Evolutionary conservation across 768 basidiomycete species (phyloP), one percentile per base, ranked within the genome.

Genomic region (Suillus clintonianus): DNA sequence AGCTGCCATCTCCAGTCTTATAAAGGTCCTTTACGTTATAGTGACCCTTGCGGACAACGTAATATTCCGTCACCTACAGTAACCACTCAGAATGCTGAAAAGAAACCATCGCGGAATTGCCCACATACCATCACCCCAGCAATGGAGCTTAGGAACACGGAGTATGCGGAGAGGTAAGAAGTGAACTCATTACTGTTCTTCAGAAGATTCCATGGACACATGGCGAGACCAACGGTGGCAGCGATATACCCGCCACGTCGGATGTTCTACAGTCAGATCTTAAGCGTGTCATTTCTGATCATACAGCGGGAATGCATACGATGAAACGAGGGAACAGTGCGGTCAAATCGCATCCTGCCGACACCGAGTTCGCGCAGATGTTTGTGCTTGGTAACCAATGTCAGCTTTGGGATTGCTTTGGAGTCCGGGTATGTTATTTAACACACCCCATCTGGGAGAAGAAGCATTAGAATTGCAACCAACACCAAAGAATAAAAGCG

Each of bases 181-280:
- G 90, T 89, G 76, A 94, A 94, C 64, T 79, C 83, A 71, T 88
- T 92, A 74, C 87, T 89, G 65, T 80, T 85, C 73, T 88, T 86
- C 67, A 91, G 81, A 43, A 92, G 71, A 68, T 90, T 89, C 91
- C 91, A 92, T 2, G 90, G 91, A 42, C 87, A 83, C 80, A 92
- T 92, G 75, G 81, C 85, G 39, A 93, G 71, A 10, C 92, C 92
- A 47, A 92, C 87, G 56, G 89, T 81, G 8, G 91, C 91, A n/a
- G 89, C 90, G 56, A 94, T 77, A 76, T 90, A 95, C 17, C 92
- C 92, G 30, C 94, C 92, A 32, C 92, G 85, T 24, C 92, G 87
- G 71, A 95, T 94, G 71, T 90, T 93, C 87, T 89, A 63, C 6
- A 50, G 10, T 55, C 13, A 39, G 30, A 36, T 30, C 45, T n/a